A percentile compares a stretch with the other conserved stretches of the same genome.
Conservation (phyloP, 352 stramenopile genomes). For the Phytophthora agathidicida region DNA sequence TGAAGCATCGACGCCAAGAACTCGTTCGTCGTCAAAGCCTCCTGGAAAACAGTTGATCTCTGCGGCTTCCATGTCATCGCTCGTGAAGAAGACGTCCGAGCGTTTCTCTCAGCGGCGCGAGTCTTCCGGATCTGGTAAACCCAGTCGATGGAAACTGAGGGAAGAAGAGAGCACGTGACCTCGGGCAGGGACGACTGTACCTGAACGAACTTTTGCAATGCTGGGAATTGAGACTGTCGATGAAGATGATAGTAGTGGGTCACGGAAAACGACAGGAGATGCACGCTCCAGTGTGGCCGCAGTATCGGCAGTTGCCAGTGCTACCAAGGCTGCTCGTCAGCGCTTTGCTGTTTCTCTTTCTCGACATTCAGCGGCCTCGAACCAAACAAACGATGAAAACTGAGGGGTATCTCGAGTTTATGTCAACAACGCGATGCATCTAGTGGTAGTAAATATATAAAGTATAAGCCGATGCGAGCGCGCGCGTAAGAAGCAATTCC, state of each 20-base stretch:
- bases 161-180: constrained; percentile 16
- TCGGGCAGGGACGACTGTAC: constrained; percentile 24
- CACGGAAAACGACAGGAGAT: constrained; percentile 8
- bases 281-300: constrained; percentile 44
- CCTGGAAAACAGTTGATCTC: constrained; percentile 23
- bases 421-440: too few species aligned
- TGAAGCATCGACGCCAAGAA: constrained; percentile 5
- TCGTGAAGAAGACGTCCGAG: constrained; percentile 21
- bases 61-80: constrained; percentile 20
- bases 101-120: constrained; percentile 3
- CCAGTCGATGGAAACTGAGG: constrained; percentile 34
- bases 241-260: too few species aligned
- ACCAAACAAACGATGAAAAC: constrained; percentile 25
- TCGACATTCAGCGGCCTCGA: constrained; percentile 44
- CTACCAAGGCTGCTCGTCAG: constrained; percentile 53
- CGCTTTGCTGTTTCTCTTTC: constrained; percentile 63
- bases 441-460: too few species aligned
- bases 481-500: too few species aligned
- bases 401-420: constrained; percentile 12
- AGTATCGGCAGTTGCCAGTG: constrained; percentile 57
- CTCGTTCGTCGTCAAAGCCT: constrained; percentile 7
- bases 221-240: too few species aligned
- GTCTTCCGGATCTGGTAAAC: constrained; percentile 14
- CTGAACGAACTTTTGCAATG: constrained; percentile 15
- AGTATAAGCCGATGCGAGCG: too few species aligned